Evolutionary conservation across 2,329 filamentous ascomycete species (phyloP), one percentile per base, ranked within the genome.

Genomic region (Trichoderma sp.): DNA sequence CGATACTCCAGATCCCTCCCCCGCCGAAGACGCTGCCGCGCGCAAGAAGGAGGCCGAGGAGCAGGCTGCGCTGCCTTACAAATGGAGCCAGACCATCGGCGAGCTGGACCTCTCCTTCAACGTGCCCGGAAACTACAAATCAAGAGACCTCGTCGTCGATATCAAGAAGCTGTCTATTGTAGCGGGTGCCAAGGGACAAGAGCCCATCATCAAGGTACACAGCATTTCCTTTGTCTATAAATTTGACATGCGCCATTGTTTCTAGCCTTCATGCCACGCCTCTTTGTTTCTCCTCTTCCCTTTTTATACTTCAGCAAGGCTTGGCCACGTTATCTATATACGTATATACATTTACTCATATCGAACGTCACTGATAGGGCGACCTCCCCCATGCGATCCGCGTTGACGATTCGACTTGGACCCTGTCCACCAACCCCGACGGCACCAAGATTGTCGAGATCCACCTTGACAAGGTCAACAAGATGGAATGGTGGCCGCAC

Each of bases 401-500:
- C 76, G 85, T 90, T 72, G 94, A 97, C 79, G 96, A 99, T 75
- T 95, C 91, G 66, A 97, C 95, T 70, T 99, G 96, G 96, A 97
- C 95, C 2, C 88, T 99, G 59, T 87, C 91, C 69, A 84, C 90
- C 24, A 88, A 89, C 59, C 80, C 89, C 1, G 83, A 96, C 82
- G 91, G 93, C 77, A 87, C 81, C 71, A 88, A 87, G 79, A 83
- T 80, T 30, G 80, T 97, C 73, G 88, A 90, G 77, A 88, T 98
- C 74, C 94, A 97, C 81, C 90, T 99, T 64, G 94, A 97, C 84
- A 99, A 99, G 82, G 82, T 88, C 73, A 97, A 97, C 85, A 96
- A 97, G 86, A 91, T 96, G 89, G 92, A 97, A 82, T 99, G 96
- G 96, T 99, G 96, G 96, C 83, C 93, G 37, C 94, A 98, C 81